Base-by-base conservation (phyloP, 345 rosid genomes). In the Theobroma cacao region DNA sequence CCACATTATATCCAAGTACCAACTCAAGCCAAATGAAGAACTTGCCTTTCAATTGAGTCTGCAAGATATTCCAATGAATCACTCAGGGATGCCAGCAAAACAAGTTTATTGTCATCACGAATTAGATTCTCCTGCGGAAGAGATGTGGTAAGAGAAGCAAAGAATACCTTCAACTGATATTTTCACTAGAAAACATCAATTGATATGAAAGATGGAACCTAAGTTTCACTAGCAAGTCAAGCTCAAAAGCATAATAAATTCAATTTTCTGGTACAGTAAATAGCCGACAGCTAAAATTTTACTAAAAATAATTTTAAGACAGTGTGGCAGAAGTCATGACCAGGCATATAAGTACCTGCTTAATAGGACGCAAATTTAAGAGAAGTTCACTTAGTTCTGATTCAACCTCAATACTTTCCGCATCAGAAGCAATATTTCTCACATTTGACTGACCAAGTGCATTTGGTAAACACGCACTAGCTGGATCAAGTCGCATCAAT, bases 61-160 rank as follows among this genome's bases (percentile, higher is more conserved):
- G 98, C 99, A 78, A 93, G 92, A 80, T 90, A 97, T 83, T 97
- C 98, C 82, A 93, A 89, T 20, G 99, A 97, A 90, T 97, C 98
- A 84, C 98, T 90, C 61, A 96, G 91, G 59, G 98, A 97, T 72
- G 99, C 98, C 72, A 97, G 84, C 91, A 96, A 88, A 82, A 96
- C 86, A 77, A 96, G 89, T 83, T 94, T 96, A 89, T 88, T 90
- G 82, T 93, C 97, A 84, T 97, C 98, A 78, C 90, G 98, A 75
- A 97, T 97, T 77, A 94, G 87, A 90, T 91, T 91, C 67, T 97
- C 99, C 99, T 94, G 97, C 79, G 82, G 48, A 83, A 43, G 59
- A 63, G 36, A 36, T 52, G 71, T 15, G 12, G 28, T 7, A 20
- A 67, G 45, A 75, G 38, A 60, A 30, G 52, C 18, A 55, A 34